A percentile compares a stretch with the other conserved stretches of the same genome.
phyloP scores from a whole-genome alignment of 2,329 filamentous ascomycete genomes.

The Apiospora koreana region DNA sequence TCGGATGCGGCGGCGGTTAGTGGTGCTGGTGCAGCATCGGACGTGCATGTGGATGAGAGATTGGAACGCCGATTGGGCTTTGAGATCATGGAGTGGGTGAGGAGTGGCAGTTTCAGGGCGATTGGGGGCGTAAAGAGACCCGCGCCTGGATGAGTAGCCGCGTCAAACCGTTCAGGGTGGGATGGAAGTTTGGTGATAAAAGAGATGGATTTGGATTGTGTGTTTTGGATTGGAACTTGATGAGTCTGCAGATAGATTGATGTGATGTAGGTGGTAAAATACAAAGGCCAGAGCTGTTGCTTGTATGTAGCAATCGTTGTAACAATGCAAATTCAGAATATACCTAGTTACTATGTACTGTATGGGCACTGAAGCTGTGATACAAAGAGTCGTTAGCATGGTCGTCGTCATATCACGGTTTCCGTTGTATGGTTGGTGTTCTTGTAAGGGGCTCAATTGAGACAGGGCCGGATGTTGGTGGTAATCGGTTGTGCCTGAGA shows the following conservation, averaged over 20 bases:
- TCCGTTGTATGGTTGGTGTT: too few species aligned
- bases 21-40: neutral
- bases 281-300: neutral
- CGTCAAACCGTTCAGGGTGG: neutral
- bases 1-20: neutral
- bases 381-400: too few species aligned
- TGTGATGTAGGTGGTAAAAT: constrained; percentile 2
- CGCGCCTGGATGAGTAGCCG: neutral
- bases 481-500: too few species aligned
- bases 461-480: neutral
- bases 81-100: constrained; percentile 83
- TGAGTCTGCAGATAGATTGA: neutral
- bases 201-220: neutral
- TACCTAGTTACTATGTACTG: neutral
- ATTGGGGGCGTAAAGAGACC: neutral
- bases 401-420: neutral
- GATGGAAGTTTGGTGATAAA: neutral
- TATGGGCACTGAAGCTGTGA: too few species aligned
- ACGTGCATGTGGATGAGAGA: constrained; percentile 59
- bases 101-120: constrained; percentile 26
- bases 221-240: neutral
- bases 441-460: too few species aligned
- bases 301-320: neutral
- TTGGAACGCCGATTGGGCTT: constrained; percentile 77
- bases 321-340: neutral